Percentiles rank a stretch among this genome's conserved stretches.
Conservation (phyloP, 805 yeast genomes). For the Cyberlindnera maritima region DNA sequence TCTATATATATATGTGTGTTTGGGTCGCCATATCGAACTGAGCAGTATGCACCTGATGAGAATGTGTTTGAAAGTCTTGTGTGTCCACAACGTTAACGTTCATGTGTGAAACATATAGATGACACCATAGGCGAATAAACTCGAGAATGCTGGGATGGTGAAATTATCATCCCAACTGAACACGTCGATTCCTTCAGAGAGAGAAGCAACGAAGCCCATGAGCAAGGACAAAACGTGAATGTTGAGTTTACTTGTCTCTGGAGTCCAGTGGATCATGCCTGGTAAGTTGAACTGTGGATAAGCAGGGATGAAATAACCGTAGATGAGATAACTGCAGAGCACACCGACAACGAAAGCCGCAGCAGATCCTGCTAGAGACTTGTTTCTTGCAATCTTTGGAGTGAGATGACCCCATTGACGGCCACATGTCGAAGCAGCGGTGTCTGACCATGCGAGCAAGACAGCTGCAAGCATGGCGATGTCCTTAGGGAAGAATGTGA, state of each 20-base stretch:
- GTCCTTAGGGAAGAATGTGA: slow-evolving; percentile 73
- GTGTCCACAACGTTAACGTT: not conserved
- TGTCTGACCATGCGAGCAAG: slow-evolving; percentile 93
- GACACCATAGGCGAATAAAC: slow-evolving; percentile 54
- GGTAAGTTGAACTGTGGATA: slow-evolving; percentile 53
- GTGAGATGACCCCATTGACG: slow-evolving; percentile 81
- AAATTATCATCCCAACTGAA: slow-evolving; percentile 86
- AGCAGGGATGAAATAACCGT: slow-evolving; percentile 69
- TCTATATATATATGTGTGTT: too few relatives aligned
- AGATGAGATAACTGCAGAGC: slow-evolving; percentile 60
- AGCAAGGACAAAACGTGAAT: slow-evolving; percentile 52
- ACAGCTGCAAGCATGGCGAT: slow-evolving; percentile 72
- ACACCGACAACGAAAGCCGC: slow-evolving; percentile 83
- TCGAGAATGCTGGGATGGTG: slow-evolving; percentile 88
- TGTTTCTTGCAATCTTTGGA: slow-evolving; percentile 68
- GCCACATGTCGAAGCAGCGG: slow-evolving; percentile 94
- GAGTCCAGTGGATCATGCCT: slow-evolving; percentile 63
- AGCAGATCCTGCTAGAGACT: slow-evolving; percentile 85
- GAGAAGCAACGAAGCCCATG: slow-evolving; percentile 80
- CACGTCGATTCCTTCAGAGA: slow-evolving; percentile 80
- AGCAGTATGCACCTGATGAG: too few relatives aligned
- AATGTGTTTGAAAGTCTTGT: too few relatives aligned
- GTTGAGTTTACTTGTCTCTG: slow-evolving; percentile 54
- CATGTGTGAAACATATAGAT: slow-evolving; percentile 35
- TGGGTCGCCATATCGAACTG: too few relatives aligned